These are phyloP conservation scores for Hypholoma sublateritium DNA, from an alignment of 768 basidiomycete species.

Conservation along the genomic window DNA sequence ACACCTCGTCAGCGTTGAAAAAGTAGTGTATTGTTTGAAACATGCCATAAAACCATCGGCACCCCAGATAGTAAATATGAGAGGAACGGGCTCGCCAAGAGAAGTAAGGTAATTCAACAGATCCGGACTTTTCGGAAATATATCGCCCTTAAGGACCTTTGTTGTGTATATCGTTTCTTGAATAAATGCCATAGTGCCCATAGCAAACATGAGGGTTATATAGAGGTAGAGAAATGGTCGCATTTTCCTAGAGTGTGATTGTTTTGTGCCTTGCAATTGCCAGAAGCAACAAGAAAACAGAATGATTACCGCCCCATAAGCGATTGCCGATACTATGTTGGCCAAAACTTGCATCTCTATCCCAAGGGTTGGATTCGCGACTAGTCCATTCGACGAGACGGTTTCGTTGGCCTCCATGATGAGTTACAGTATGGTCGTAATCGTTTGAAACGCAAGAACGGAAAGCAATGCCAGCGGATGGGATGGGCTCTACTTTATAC, in stretches of 20 bases:
- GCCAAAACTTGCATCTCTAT: conserved; percentile 7
- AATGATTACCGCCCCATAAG: conserved; percentile 7
- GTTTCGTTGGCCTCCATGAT: no score
- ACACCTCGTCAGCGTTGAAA: background rate
- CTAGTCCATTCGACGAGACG: no score
- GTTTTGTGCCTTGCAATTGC: background rate
- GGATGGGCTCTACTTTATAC: no score
- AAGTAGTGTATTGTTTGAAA: background rate
- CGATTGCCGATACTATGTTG: conserved; percentile 5
- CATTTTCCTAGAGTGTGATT: background rate
- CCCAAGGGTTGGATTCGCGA: background rate
- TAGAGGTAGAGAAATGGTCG: conserved; percentile 4
- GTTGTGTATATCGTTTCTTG: conserved; percentile 10
- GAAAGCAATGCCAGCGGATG: no score
- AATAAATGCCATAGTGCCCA: conserved; percentile 9
- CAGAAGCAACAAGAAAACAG: conserved; percentile 5
- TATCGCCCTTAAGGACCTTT: conserved; percentile 7
- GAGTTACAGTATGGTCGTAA: no score
- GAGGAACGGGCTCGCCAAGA: background rate
- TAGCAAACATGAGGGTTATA: conserved; percentile 7
- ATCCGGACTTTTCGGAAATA: conserved; percentile 6
- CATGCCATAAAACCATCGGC: conserved; percentile 3
- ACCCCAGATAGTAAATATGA: background rate
- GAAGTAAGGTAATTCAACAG: conserved; percentile 4
- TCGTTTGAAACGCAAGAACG: no score